Evolutionary conservation across 2,329 filamentous ascomycete genomes (phyloP).

Genomic region (Arthroderma sp.): DNA sequence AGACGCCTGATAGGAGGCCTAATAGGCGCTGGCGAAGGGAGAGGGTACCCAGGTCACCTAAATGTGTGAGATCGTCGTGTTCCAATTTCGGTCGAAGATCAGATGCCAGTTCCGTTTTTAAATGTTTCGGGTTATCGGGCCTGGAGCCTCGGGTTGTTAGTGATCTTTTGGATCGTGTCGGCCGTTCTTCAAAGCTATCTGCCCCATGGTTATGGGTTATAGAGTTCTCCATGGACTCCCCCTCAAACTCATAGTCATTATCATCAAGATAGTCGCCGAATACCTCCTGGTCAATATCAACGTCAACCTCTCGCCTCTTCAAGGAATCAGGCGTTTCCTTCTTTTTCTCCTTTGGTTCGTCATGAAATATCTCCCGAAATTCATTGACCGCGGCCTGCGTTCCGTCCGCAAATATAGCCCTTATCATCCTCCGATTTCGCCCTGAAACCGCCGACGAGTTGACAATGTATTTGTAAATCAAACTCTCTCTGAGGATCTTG

Average conservation of each 20-base stretch:
- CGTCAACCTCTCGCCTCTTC: constrained; percentile 28
- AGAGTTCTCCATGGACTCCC: constrained; percentile 14
- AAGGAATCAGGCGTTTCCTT: too few relatives aligned
- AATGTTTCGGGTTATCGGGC: too few relatives aligned
- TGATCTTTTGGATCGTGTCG: constrained; percentile 22
- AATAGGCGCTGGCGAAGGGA: constrained; percentile 33
- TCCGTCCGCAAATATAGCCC: constrained; percentile 36
- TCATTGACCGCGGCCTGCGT: constrained; percentile 23
- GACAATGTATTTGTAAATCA: constrained; percentile 32
- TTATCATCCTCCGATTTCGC: constrained; percentile 29
- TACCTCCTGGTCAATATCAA: constrained; percentile 33
- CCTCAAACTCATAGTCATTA: constrained; percentile 22
- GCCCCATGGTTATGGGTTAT: too few relatives aligned
- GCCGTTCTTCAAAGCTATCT: constrained; percentile 4
- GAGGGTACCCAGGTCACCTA: constrained; percentile 29
- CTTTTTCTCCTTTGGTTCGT: constrained; percentile 27
- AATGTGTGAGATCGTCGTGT: constrained; percentile 14
- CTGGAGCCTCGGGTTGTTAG: constrained; percentile 9
- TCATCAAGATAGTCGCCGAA: constrained; percentile 33
- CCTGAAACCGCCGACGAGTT: constrained; percentile 19
- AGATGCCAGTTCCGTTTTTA: background rate
- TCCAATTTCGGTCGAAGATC: background rate
- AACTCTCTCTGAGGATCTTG: constrained; percentile 22
- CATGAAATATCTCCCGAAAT: constrained; percentile 32
- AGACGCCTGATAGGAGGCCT: constrained; percentile 28